phyloP scores from a whole-genome alignment of 2,329 filamentous ascomycete genomes.

The Polychaeton citri region DNA sequence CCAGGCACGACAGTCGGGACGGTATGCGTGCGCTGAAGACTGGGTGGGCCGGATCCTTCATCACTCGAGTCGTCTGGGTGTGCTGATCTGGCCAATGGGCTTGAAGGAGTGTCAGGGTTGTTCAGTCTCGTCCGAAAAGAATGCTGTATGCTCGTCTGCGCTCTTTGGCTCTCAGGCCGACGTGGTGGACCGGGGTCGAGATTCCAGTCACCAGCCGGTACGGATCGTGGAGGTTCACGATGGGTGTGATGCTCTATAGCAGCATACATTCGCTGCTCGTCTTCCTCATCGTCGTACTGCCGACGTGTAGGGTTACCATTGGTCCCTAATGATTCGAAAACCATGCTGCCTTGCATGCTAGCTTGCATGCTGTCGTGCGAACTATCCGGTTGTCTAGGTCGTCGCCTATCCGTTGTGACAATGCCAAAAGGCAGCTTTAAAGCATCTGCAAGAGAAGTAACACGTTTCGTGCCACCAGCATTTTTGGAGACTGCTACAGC shows the following conservation, averaged over 20 bases:
- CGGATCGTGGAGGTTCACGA: neutral
- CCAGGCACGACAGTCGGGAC: conserved; percentile 11
- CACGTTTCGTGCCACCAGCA: conserved; percentile 88
- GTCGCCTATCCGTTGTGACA: conserved; percentile 66
- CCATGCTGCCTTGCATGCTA: conserved; percentile 66
- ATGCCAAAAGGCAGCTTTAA: conserved; percentile 97
- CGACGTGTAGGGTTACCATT: conserved; percentile 27
- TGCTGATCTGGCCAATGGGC: neutral
- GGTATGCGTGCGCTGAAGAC: conserved; percentile 13
- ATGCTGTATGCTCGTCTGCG: neutral
- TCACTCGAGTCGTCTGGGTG: neutral
- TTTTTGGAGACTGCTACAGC: conserved; percentile 98
- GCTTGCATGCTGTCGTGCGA: conserved; percentile 25
- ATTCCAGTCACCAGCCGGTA: neutral
- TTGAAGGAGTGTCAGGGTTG: neutral
- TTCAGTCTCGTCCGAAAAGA: neutral
- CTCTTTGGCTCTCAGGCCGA: neutral
- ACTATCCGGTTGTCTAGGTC: conserved; percentile 18
- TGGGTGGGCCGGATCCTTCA: neutral
- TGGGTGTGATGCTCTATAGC: neutral
- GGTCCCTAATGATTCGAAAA: conserved; percentile 40
- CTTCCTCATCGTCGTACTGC: conserved; percentile 7
- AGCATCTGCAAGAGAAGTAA: conserved; percentile 89
- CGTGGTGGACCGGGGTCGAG: neutral
- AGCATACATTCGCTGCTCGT: conserved; percentile 4